A percentile compares a stretch with the other conserved stretches of the same genome.
Conservation (phyloP, 257 asterid genomes). For the Solanum paucissectum region DNA sequence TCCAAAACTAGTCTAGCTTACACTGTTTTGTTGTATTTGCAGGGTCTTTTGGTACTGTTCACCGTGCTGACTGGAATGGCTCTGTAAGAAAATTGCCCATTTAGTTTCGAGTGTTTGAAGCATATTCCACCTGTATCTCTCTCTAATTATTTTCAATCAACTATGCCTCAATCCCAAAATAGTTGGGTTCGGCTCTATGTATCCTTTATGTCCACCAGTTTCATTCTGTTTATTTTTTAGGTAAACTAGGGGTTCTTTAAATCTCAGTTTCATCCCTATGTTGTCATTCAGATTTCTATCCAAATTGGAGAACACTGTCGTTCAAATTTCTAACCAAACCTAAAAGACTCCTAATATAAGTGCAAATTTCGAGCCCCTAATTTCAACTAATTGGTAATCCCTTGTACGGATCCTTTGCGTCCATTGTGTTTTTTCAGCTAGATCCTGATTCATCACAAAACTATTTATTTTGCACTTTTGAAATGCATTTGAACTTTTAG, state of each 20-base stretch:
- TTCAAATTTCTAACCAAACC: background rate
- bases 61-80: constrained; percentile 99
- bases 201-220: background rate
- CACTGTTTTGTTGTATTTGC: constrained; percentile 13
- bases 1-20: background rate
- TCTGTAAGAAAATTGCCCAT: constrained; percentile 51
- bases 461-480: background rate
- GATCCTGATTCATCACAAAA: background rate
- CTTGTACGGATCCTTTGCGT: background rate
- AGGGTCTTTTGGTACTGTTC: constrained; percentile 97
- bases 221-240: background rate
- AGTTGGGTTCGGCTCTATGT: background rate
- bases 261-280: background rate
- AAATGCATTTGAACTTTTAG: background rate
- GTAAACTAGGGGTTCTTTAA: background rate
- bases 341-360: background rate
- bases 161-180: background rate
- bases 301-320: background rate
- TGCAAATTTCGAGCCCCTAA: background rate
- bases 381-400: background rate
- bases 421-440: background rate
- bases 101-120: background rate
- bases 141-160: background rate
- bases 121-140: background rate
- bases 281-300: background rate